phyloP scores from a whole-genome alignment of 2,329 filamentous ascomycete genomes.

The Rutstroemia sp. region DNA sequence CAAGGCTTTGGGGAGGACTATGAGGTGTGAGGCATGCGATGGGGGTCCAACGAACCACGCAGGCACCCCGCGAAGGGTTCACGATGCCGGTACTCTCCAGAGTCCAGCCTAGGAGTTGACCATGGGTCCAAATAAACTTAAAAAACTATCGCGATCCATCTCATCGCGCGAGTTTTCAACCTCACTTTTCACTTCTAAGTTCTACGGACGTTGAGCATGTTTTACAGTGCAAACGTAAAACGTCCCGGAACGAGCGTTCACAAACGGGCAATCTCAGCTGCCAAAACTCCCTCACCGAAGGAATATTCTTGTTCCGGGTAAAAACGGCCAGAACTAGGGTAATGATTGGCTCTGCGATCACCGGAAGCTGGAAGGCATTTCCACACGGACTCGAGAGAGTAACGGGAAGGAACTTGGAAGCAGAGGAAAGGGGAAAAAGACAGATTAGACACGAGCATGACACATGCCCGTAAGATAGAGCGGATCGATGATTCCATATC shows the following conservation, averaged over 20 bases:
- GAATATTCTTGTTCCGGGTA: conserved; percentile 1
- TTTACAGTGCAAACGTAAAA: not conserved
- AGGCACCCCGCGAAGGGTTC: conserved; percentile 24
- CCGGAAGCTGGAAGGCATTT: conserved; percentile 9
- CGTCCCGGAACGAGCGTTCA: not conserved
- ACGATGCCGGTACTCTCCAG: conserved; percentile 20
- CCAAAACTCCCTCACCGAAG: not conserved
- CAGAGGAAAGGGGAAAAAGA: conserved; percentile 1
- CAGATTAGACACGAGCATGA: not conserved
- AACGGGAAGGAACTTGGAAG: not conserved
- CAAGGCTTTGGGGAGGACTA: conserved; percentile 1
- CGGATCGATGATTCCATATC: not conserved
- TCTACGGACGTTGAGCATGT: not conserved
- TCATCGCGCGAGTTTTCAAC: not conserved
- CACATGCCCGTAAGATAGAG: not conserved
- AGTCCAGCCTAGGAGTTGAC: conserved; percentile 5
- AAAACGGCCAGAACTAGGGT: conserved; percentile 5
- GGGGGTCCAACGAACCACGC: conserved; percentile 11
- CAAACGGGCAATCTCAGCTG: not conserved
- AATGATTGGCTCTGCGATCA: not conserved
- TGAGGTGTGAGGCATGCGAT: conserved; percentile 12
- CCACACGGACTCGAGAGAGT: not conserved
- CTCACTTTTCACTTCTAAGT: conserved; percentile 3
- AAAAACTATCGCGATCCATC: conserved; percentile 6
- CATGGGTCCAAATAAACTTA: conserved; percentile 21